Conservation (phyloP, 2,329 filamentous ascomycete species). For the Calonectria hawksworthii region DNA sequence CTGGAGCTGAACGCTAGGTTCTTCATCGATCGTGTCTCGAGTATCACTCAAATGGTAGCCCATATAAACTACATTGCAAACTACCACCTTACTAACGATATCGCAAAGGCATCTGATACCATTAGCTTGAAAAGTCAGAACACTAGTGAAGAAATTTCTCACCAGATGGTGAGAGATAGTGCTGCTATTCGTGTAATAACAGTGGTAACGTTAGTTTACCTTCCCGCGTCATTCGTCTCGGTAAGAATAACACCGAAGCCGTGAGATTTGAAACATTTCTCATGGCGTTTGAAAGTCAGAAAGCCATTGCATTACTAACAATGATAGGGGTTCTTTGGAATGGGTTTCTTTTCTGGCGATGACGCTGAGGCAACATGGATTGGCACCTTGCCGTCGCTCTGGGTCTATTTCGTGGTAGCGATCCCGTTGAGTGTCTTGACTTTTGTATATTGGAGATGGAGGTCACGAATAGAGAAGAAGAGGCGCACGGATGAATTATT, state of each 20-base stretch:
- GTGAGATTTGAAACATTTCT: background rate
- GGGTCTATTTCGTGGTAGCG: background rate
- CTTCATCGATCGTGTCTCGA: background rate
- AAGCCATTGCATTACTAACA: background rate
- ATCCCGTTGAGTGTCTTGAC: background rate
- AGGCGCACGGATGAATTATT: background rate
- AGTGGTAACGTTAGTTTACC: background rate
- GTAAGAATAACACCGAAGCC: background rate
- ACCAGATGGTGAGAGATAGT: background rate
- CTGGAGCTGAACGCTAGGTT: background rate
- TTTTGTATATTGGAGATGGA: background rate
- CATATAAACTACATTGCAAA: background rate
- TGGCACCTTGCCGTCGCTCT: background rate
- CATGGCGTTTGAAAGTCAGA: no score
- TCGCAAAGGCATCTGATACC: background rate
- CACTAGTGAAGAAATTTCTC: background rate
- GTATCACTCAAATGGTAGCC: background rate
- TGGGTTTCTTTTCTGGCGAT: background rate
- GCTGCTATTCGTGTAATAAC: background rate
- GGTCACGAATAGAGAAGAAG: background rate
- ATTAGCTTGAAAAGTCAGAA: background rate
- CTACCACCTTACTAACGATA: background rate
- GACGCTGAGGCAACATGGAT: background rate
- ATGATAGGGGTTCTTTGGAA: background rate
- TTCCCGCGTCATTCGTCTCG: background rate